These are phyloP conservation scores for Isatis lusitanica DNA, from an alignment of 441 rosid genomes.

Conservation along the genomic window DNA sequence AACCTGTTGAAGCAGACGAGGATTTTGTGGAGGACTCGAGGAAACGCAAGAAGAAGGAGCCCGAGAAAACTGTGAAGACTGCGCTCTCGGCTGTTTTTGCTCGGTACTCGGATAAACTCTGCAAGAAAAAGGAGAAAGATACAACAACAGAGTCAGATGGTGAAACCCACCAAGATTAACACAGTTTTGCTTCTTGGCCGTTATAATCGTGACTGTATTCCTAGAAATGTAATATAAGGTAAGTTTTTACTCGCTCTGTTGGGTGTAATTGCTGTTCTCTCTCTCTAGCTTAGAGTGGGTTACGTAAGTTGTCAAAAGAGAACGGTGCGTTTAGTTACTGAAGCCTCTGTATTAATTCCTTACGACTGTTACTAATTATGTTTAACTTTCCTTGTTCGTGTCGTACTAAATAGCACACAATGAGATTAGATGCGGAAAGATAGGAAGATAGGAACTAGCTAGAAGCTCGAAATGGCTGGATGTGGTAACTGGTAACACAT, in stretches of 20 bases:
- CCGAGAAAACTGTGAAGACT: conserved; percentile 65
- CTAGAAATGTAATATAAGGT: conserved; percentile 3
- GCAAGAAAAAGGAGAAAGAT: conserved; percentile 40
- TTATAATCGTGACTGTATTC: neutral
- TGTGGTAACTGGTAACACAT: neutral
- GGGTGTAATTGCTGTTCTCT: neutral
- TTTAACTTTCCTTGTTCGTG: neutral
- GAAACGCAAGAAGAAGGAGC: conserved; percentile 62
- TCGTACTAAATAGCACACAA: neutral
- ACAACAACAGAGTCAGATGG: conserved; percentile 3
- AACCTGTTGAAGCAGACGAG: conserved; percentile 44
- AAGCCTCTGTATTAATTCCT: neutral
- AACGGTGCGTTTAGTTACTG: neutral
- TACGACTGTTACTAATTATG: neutral
- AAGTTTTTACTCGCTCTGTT: neutral
- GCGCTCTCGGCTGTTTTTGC: conserved; percentile 81
- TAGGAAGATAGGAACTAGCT: neutral
- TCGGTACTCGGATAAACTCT: conserved; percentile 56
- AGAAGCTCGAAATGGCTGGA: neutral
- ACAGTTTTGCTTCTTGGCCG: neutral
- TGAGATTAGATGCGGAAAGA: neutral
- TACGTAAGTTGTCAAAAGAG: neutral
- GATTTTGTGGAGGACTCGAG: conserved; percentile 46
- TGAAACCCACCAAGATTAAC: conserved; percentile 33
- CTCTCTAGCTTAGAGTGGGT: neutral